phyloP scores from a whole-genome alignment of 163 green algal species.

The Scenedesmus sp. region DNA sequence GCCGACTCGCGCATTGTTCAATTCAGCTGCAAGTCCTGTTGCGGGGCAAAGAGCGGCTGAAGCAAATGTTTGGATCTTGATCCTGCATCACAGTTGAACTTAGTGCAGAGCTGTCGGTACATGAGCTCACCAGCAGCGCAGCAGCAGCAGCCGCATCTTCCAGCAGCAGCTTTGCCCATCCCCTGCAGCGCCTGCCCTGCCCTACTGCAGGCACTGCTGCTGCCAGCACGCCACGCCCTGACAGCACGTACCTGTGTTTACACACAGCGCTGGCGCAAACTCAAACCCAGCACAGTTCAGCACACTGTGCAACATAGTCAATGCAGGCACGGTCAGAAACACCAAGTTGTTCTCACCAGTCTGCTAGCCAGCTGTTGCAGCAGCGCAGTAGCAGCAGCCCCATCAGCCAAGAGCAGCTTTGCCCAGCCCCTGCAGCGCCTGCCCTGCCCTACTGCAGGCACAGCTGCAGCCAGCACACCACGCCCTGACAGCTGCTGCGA shows the following conservation, averaged over 20 bases:
- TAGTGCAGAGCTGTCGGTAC: no score
- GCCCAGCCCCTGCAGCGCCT: slow-evolving; percentile 23
- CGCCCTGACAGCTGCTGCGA: neutral
- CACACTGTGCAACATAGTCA: no score
- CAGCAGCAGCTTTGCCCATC: slow-evolving; percentile 19
- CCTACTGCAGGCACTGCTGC: neutral
- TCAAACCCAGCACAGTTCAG: no score
- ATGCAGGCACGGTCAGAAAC: neutral
- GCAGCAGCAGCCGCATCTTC: neutral
- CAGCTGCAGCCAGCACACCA: neutral
- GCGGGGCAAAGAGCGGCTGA: no score
- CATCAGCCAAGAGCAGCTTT: neutral
- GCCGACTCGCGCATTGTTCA: no score
- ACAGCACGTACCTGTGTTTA: neutral
- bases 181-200: neutral
- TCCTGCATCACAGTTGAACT: no score
- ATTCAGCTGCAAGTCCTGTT: no score
- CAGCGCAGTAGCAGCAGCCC: neutral
- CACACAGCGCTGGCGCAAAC: no score
- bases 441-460: neutral
- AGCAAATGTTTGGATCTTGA: no score
- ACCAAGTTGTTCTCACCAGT: neutral
- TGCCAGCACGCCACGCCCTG: neutral
- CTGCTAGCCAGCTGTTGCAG: neutral
- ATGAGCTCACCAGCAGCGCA: no score